Evolutionary conservation across 2,329 filamentous ascomycete species (phyloP).

Genomic region (Ploettnerulaceae sp.): DNA sequence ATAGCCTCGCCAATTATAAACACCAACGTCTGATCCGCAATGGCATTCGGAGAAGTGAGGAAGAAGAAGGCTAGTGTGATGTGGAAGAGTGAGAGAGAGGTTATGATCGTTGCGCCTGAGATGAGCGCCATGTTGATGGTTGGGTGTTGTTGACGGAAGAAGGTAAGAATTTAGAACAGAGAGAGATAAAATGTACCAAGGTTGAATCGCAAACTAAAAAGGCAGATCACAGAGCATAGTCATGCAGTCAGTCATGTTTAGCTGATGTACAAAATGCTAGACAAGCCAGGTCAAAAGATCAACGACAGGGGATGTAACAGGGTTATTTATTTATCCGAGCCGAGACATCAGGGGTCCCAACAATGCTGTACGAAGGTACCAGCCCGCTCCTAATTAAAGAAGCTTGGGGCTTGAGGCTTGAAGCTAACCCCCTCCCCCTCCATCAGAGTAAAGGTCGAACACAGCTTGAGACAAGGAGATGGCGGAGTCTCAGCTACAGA

Average conservation of each 20-base stretch:
- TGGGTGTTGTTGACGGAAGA: neutral
- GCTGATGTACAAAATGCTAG: neutral
- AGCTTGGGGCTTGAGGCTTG: conserved; percentile 1
- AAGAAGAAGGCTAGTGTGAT: conserved; percentile 80
- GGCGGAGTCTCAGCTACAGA: conserved; percentile 44
- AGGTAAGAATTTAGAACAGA: neutral
- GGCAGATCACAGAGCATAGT: conserved; percentile 1
- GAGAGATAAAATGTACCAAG: neutral
- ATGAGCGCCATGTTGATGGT: conserved; percentile 66
- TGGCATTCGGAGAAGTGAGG: conserved; percentile 63
- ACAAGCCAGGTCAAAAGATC: conserved; percentile 9
- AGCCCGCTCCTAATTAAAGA: neutral
- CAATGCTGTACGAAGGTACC: neutral
- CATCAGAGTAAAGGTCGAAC: neutral
- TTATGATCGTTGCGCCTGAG: conserved; percentile 74
- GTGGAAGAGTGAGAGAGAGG: conserved; percentile 78
- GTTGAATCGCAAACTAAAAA: neutral
- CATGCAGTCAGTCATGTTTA: conserved; percentile 6
- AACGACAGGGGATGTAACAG: conserved; percentile 3
- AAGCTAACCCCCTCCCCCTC: no score
- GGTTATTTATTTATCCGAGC: conserved; percentile 17
- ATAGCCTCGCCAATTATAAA: conserved; percentile 79
- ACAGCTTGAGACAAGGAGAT: neutral
- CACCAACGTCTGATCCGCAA: conserved; percentile 77
- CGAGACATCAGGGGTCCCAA: conserved; percentile 8